phyloP scores from a whole-genome alignment of 495 filamentous ascomycete species.

The Lepidopterella palustris region DNA sequence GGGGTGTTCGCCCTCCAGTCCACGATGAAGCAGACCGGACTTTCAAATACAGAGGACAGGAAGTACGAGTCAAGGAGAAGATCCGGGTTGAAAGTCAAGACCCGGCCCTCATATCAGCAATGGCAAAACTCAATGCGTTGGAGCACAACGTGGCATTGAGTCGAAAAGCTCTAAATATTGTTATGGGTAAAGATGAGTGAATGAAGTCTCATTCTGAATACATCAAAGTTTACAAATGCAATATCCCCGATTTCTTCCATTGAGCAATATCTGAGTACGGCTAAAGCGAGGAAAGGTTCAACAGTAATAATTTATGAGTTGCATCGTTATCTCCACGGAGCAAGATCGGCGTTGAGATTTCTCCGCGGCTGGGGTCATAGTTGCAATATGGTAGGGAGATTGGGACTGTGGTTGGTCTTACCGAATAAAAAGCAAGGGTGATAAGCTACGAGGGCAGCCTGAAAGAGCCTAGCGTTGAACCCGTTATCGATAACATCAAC shows the following conservation, averaged over 20 bases:
- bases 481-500: background rate
- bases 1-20: conserved; percentile 40
- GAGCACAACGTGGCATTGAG: conserved; percentile 64
- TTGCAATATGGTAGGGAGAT: too few relatives aligned
- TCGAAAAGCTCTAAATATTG: conserved; percentile 65
- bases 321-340: conserved; percentile 1
- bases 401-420: too few relatives aligned
- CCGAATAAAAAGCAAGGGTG: too few relatives aligned
- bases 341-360: background rate
- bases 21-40: conserved; percentile 74
- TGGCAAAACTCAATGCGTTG: conserved; percentile 78
- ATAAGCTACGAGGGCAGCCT: too few relatives aligned
- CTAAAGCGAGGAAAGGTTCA: background rate
- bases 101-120: conserved; percentile 77
- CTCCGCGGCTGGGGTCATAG: conserved; percentile 10
- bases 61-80: conserved; percentile 84
- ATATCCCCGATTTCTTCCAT: too few relatives aligned
- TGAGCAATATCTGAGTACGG: too few relatives aligned
- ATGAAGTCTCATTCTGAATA: background rate
- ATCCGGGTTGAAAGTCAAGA: conserved; percentile 87
- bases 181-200: conserved; percentile 59
- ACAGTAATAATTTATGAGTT: background rate
- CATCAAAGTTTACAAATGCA: too few relatives aligned
- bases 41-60: conserved; percentile 57
- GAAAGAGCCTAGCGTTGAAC: background rate